Percentiles rank a stretch among this genome's conserved stretches.
phyloP scores from a whole-genome alignment of 2,329 filamentous ascomycete genomes.

The Clarireedia sp. region DNA sequence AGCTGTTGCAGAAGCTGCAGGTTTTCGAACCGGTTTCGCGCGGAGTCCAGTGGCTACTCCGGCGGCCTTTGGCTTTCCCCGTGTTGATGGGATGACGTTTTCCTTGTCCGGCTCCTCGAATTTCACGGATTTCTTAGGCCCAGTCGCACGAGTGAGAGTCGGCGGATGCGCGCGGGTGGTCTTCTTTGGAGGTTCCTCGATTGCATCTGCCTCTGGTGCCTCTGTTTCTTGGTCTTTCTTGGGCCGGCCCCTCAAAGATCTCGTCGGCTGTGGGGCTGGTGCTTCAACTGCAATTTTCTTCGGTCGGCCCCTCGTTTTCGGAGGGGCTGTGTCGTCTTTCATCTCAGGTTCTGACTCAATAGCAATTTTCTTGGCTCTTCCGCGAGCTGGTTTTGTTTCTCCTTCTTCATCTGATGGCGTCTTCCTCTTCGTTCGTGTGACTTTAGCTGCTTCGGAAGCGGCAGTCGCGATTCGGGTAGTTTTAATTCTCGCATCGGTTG shows the following conservation, averaged over 20 bases:
- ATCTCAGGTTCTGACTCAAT: constrained; percentile 21
- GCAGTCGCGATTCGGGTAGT: constrained; percentile 42
- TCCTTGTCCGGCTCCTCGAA: constrained; percentile 58
- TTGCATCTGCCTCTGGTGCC: constrained; percentile 17
- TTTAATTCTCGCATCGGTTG: constrained; percentile 32
- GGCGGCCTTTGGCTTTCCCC: constrained; percentile 31
- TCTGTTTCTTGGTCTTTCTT: constrained; percentile 23
- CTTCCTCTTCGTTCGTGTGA: constrained; percentile 43
- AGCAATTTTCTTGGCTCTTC: constrained; percentile 38
- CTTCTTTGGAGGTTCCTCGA: constrained; percentile 33
- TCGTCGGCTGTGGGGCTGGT: constrained; percentile 16
- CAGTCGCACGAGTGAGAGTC: constrained; percentile 35
- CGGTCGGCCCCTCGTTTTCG: constrained; percentile 37
- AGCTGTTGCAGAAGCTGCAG: constrained; percentile 27
- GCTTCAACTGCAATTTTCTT: constrained; percentile 31
- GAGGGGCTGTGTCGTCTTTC: constrained; percentile 19
- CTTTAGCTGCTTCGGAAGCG: constrained; percentile 34
- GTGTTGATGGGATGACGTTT: constrained; percentile 43
- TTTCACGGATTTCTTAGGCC: constrained; percentile 52
- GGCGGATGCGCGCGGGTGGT: constrained; percentile 31
- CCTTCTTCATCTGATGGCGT: constrained; percentile 38
- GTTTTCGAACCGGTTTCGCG: constrained; percentile 43
- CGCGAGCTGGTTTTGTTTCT: constrained; percentile 36
- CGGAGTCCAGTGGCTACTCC: constrained; percentile 34
- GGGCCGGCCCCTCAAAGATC: constrained; percentile 21